Evolutionary conservation across 371 early-diverging fungal genomes (phyloP).

Genomic region (Mucor ambiguus): DNA sequence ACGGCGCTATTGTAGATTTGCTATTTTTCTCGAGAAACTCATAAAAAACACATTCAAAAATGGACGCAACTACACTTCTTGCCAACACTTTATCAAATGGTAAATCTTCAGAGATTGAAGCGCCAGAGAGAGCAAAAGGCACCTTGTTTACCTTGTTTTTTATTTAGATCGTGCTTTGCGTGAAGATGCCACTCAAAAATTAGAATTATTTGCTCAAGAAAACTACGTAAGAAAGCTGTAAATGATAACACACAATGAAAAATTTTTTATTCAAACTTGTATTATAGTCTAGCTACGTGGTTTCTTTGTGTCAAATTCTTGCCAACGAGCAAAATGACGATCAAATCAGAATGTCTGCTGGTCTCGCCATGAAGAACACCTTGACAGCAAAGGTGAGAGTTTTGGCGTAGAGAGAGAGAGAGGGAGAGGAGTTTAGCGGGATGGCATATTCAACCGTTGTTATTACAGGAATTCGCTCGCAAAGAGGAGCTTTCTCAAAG

Average conservation of each 20-base stretch:
- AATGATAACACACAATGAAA: neutral
- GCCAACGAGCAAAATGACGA: slow-evolving; percentile 68
- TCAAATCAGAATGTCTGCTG: slow-evolving; percentile 79
- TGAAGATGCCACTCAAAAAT: slow-evolving; percentile 77
- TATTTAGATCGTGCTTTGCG: slow-evolving; percentile 49
- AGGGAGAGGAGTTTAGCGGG: too few relatives aligned
- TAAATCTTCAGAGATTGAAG: slow-evolving; percentile 23
- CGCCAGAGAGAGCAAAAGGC: slow-evolving; percentile 6
- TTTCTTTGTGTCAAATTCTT: slow-evolving; percentile 80
- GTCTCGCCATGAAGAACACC: slow-evolving; percentile 91
- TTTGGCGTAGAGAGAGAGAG: neutral
- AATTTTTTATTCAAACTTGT: slow-evolving; percentile 7
- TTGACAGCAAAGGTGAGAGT: slow-evolving; percentile 77
- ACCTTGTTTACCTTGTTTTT: slow-evolving; percentile 41
- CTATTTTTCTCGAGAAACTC: slow-evolving; percentile 14
- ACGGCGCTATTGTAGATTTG: neutral
- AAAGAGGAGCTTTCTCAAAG: slow-evolving; percentile 70
- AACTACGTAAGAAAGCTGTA: slow-evolving; percentile 72
- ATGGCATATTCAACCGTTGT: neutral
- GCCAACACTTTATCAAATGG: slow-evolving; percentile 75
- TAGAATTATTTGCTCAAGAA: slow-evolving; percentile 73
- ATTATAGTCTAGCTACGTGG: slow-evolving; percentile 73
- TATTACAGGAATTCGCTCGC: slow-evolving; percentile 63
- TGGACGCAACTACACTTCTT: slow-evolving; percentile 78
- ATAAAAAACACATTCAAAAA: slow-evolving; percentile 19